phyloP scores from a whole-genome alignment of 1,139 yeast species.

The Protomyces inundatus region DNA sequence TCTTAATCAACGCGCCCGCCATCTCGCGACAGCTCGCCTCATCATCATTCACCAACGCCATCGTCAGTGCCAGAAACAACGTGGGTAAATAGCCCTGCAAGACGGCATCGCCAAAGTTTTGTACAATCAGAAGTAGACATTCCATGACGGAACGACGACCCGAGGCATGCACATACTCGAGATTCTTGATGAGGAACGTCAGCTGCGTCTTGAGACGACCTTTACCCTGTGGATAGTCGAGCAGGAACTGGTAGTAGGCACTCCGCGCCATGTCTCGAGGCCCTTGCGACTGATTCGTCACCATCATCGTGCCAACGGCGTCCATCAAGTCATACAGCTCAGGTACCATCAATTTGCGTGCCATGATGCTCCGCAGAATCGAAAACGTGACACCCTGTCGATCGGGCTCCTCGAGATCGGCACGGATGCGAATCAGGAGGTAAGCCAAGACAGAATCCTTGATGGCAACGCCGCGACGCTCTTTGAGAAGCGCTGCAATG shows the following conservation, averaged over 20 bases:
- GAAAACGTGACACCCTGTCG: slow-evolving; percentile 84
- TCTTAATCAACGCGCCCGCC: slow-evolving; percentile 61
- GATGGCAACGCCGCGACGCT: slow-evolving; percentile 58
- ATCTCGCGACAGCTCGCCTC: slow-evolving; percentile 78
- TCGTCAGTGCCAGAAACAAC: slow-evolving; percentile 75
- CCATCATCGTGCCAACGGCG: slow-evolving; percentile 73
- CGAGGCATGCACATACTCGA: slow-evolving; percentile 75
- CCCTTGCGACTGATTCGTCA: slow-evolving; percentile 78
- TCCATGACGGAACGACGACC: slow-evolving; percentile 94
- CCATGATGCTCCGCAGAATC: slow-evolving; percentile 68
- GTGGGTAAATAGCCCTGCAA: slow-evolving; percentile 60
- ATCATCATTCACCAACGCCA: slow-evolving; percentile 72
- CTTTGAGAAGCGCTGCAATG: slow-evolving; percentile 66
- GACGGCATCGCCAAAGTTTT: slow-evolving; percentile 60
- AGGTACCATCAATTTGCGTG: slow-evolving; percentile 70
- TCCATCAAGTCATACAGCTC: slow-evolving; percentile 90
- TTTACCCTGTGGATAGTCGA: slow-evolving; percentile 92
- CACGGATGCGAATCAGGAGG: slow-evolving; percentile 66
- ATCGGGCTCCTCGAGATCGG: slow-evolving; percentile 87
- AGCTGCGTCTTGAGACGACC: slow-evolving; percentile 80
- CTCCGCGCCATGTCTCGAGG: slow-evolving; percentile 83
- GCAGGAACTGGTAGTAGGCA: slow-evolving; percentile 75
- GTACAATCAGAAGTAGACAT: slow-evolving; percentile 62
- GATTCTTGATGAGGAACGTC: slow-evolving; percentile 72
- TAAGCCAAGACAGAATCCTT: slow-evolving; percentile 72